Percentiles rank a stretch among this genome's conserved stretches.
Evolutionary conservation across 306 rosid genomes (phyloP).

Genomic region (Canavalia ensiformis): DNA sequence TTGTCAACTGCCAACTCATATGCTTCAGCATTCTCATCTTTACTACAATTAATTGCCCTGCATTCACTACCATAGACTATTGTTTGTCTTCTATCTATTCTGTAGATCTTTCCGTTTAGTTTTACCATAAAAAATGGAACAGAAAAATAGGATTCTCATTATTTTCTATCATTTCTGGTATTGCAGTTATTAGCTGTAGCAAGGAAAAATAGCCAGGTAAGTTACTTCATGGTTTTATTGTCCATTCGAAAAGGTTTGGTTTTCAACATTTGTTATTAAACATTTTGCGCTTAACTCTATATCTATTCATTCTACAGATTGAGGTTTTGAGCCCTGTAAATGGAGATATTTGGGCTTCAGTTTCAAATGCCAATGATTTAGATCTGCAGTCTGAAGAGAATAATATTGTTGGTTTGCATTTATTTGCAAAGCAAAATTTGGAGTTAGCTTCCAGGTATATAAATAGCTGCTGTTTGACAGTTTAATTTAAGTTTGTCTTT

Average conservation of each 20-base stretch:
- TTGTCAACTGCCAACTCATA: no score
- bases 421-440: constrained; percentile 56
- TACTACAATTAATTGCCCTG: no score
- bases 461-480: neutral
- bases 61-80: no score
- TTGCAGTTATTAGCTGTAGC: constrained; percentile 94
- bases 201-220: constrained; percentile 80
- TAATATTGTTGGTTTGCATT: constrained; percentile 79
- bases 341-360: constrained; percentile 62
- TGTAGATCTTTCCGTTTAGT: no score
- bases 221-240: constrained; percentile 26
- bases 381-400: constrained; percentile 57
- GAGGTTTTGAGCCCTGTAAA: constrained; percentile 83
- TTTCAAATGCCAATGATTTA: constrained; percentile 49
- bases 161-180: constrained; percentile 21
- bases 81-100: no score
- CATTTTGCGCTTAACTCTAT: constrained; percentile 6
- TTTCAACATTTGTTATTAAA: constrained; percentile 31
- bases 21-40: no score
- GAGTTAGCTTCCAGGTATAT: constrained; percentile 64
- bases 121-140: no score
- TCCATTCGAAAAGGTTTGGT: neutral
- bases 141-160: constrained; percentile 26
- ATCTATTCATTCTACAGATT: constrained; percentile 59
- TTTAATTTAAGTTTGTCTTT: constrained; percentile 24